Evolutionary conservation across 2,329 filamentous ascomycete genomes (phyloP), one percentile per base, ranked within the genome.

Genomic region (Fusarium ramigenum): DNA sequence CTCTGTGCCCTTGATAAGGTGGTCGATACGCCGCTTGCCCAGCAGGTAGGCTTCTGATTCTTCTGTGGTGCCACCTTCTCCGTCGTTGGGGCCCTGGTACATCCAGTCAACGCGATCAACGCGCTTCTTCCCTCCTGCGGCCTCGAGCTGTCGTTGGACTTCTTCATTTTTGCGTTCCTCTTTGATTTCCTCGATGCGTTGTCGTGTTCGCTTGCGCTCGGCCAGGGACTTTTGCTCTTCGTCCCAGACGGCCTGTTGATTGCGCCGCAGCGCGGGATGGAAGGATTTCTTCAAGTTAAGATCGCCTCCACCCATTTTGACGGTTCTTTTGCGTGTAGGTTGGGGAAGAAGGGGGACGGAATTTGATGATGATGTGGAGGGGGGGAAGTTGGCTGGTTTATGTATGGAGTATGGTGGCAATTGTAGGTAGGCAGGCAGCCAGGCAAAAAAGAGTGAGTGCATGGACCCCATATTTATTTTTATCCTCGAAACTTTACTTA

Each of bases 201-300:
- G 93, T 66, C 97, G 94, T 70, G 95, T 97, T 76, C 93, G 92
- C 82, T 98, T 98, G 83, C 96, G 93, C 87, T 99, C 96, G 60
- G 96, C 94, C 18, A 99, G 90, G 7, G 96, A 96, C 75, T 94
- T 93, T 82, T 96, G 92, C 80, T 98, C 95, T 82, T 97, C 93
- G 70, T 96, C 91, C 91, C 93, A 97, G 75, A 98, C 95, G 81
- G 90, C 90, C 82, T 91, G 90, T 86, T 97, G 96, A 83, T 99
- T 99, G 85, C 92, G 93, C 84, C 95, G 91, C 75, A 98, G 88
- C 77, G 92, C 91, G 69, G 96, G 96, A 84, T 99, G 96, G 91
- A 96, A 99, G 87, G 93, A 93, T 84, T 95, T 94, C 85, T 98
- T 98, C 78, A 97, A 85, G 80, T 98, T 98, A 80, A 99, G 90